Conservation (phyloP, 768 basidiomycete species). For the Pleurotus eryngii region DNA sequence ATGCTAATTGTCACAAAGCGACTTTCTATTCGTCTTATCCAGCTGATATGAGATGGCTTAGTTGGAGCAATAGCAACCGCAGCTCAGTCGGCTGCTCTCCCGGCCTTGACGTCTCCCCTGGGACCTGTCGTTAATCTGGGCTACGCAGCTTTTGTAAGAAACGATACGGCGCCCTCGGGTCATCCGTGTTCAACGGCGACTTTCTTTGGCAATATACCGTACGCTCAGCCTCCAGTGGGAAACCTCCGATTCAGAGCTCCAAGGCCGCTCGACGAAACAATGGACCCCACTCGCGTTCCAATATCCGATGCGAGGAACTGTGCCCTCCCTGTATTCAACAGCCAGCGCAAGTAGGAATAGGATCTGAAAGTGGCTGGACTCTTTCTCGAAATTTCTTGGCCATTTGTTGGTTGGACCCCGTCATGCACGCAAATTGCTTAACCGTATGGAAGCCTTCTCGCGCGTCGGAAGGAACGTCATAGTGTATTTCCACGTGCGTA, state of each 20-base stretch:
- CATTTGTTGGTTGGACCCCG: no score
- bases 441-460: conserved; percentile 40
- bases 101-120: conserved; percentile 16
- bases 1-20: no score
- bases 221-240: conserved; percentile 38
- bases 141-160: conserved; percentile 38
- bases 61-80: background rate
- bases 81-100: background rate
- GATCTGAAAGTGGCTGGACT: background rate
- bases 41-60: no score
- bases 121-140: conserved; percentile 38
- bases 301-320: conserved; percentile 41
- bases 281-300: conserved; percentile 8
- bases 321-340: conserved; percentile 43
- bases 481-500: conserved; percentile 39
- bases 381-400: background rate
- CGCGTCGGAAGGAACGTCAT: conserved; percentile 30
- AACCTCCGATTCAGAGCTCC: conserved; percentile 40
- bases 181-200: conserved; percentile 30
- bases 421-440: conserved; percentile 30
- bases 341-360: conserved; percentile 35
- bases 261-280: conserved; percentile 28
- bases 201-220: conserved; percentile 42
- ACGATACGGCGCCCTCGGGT: conserved; percentile 35
- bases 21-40: no score